Base-by-base conservation (phyloP, 2,329 filamentous ascomycete genomes). In the Calonectria pteridis region DNA sequence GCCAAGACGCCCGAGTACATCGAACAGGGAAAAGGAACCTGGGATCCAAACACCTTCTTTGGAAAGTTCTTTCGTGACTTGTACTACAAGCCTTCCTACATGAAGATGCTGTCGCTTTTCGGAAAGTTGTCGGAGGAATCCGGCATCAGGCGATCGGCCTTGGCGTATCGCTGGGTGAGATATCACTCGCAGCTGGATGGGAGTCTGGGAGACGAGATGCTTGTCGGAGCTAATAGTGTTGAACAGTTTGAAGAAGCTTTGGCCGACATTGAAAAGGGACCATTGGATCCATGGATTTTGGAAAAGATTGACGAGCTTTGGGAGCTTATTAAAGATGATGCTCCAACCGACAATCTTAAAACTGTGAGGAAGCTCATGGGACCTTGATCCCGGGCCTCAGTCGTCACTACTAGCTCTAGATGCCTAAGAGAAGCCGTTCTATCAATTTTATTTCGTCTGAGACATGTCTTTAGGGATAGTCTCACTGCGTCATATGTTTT, bases 131-230 rank as follows among this genome's bases (percentile, higher is more conserved):
- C 58, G 9, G 43, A 63, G 11, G 53, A 69, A 33, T 59, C 37
- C 13, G 67, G 55, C 5, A 37, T 69, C 29, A 43, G 55, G 6
- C 29, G 55, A 20, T 50, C 53, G 7, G 55, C 23, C 9, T 23
- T 69, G 43, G 67, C 67, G 6, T 69, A 63, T 23, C 67, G 67
- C 14, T 69, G 67, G 55, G 67, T 63, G 9, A 51, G 31, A n/a
- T 69, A 63, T 18, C 55, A 69, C 46, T 63, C 55, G 5, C 11
- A 37, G 43, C 20, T 69, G 14, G 58, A 69, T 16, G 55, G 40
- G 23, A 53, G 9, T 7, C 50, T 69, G 31, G 55, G 67, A 9
- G 67, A 69, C 20, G 40, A 51, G 23, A 29, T 69, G 20, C 43
- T 69, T 31, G 40, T 69, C 13, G 40, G 55, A 20, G 40, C 53